These are phyloP conservation scores for Salix arbutifolia DNA, from an alignment of 345 rosid species.

Conservation along the genomic window DNA sequence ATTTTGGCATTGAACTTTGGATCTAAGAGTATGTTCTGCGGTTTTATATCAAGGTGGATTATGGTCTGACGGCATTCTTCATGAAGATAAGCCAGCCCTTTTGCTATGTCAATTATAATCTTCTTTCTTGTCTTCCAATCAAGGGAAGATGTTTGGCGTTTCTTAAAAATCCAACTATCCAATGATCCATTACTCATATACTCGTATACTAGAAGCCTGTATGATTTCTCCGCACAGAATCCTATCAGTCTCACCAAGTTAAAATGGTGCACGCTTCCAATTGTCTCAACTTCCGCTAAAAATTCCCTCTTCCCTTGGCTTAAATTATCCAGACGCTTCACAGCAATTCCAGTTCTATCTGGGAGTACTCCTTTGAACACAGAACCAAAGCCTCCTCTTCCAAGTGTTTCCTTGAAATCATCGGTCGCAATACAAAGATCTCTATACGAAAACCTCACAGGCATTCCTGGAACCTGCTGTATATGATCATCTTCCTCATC, in stretches of 20 bases:
- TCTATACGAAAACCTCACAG: conserved; percentile 49
- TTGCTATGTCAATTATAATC: background rate
- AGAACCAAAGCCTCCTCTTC: conserved; percentile 79
- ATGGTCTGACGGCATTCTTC: conserved; percentile 11
- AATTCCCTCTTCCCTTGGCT: conserved; percentile 64
- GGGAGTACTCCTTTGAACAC: conserved; percentile 67
- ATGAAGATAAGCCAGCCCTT: conserved; percentile 6
- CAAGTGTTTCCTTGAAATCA: conserved; percentile 50
- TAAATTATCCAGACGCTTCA: conserved; percentile 69
- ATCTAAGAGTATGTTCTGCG: conserved; percentile 9
- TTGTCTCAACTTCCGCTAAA: conserved; percentile 61
- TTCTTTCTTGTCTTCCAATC: conserved; percentile 11
- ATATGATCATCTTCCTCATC: background rate
- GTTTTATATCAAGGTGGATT: conserved; percentile 12
- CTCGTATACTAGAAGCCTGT: conserved; percentile 13
- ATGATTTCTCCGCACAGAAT: conserved; percentile 5
- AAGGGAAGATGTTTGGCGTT: background rate
- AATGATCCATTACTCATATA: conserved; percentile 16
- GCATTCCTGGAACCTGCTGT: conserved; percentile 15
- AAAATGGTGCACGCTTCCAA: conserved; percentile 62
- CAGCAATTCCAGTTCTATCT: conserved; percentile 67
- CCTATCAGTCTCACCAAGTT: conserved; percentile 29
- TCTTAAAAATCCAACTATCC: conserved; percentile 8
- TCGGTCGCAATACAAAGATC: conserved; percentile 51
- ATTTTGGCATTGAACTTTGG: conserved; percentile 5